These are phyloP conservation scores for Dipteronia sinensis DNA, from an alignment of 345 rosid genomes.

Conservation along the genomic window DNA sequence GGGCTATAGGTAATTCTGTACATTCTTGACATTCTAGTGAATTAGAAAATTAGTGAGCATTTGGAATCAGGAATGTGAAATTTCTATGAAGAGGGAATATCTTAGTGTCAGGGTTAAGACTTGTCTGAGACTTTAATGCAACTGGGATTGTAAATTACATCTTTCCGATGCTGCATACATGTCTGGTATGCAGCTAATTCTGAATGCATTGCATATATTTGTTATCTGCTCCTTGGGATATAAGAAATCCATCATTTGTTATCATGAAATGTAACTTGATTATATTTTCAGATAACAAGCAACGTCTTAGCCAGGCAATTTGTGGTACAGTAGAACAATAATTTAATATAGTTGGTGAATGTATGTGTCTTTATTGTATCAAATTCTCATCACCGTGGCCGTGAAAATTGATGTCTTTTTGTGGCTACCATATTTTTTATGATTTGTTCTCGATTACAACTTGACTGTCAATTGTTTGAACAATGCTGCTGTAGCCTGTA, in stretches of 20 bases:
- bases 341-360: background rate
- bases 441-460: background rate
- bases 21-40: conserved; percentile 15
- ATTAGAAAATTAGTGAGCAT: background rate
- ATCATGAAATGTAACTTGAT: background rate
- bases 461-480: conserved; percentile 4
- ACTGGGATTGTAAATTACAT: background rate
- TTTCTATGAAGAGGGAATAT: background rate
- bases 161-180: background rate
- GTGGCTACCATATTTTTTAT: background rate
- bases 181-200: background rate
- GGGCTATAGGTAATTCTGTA: conserved; percentile 59
- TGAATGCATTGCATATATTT: background rate
- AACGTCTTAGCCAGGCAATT: background rate
- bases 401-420: conserved; percentile 6
- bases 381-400: conserved; percentile 1
- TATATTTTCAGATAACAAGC: background rate
- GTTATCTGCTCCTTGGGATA: background rate
- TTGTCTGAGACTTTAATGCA: conserved; percentile 2
- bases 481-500: no score
- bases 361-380: background rate
- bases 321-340: background rate
- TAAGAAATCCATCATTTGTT: background rate
- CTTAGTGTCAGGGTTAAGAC: background rate
- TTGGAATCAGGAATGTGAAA: conserved; percentile 2